These are phyloP conservation scores for Kurtzmaniella quercitrusa DNA, from an alignment of 1,139 yeast species.

Conservation along the genomic window DNA sequence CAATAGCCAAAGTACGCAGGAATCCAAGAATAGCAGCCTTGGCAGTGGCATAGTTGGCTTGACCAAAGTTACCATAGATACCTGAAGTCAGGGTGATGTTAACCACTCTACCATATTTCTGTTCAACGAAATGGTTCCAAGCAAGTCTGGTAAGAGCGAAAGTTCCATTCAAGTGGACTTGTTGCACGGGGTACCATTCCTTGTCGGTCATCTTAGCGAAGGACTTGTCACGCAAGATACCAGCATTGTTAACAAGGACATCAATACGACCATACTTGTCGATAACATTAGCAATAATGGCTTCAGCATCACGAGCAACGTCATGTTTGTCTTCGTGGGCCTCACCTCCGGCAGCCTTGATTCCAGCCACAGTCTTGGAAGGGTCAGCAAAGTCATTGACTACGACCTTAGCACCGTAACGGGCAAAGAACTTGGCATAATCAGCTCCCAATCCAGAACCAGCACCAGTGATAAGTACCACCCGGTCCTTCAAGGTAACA, in stretches of 20 bases:
- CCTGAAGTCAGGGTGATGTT: slow-evolving; percentile 96
- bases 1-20: slow-evolving; percentile 81
- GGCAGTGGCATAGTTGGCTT: slow-evolving; percentile 93
- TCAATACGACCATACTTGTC: slow-evolving; percentile 81
- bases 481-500: slow-evolving; percentile 69
- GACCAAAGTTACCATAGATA: slow-evolving; percentile 96
- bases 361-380: slow-evolving; percentile 68
- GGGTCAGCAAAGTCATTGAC: slow-evolving; percentile 89
- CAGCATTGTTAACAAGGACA: slow-evolving; percentile 87
- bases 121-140: slow-evolving; percentile 83
- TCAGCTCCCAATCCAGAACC: slow-evolving; percentile 94
- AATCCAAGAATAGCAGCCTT: slow-evolving; percentile 87
- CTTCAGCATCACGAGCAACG: slow-evolving; percentile 73
- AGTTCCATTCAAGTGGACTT: slow-evolving; percentile 82
- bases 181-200: slow-evolving; percentile 79
- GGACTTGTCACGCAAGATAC: slow-evolving; percentile 87
- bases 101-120: slow-evolving; percentile 76
- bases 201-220: slow-evolving; percentile 78
- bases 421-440: slow-evolving; percentile 81
- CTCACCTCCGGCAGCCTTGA: slow-evolving; percentile 68
- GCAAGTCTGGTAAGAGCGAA: slow-evolving; percentile 82
- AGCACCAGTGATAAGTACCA: slow-evolving; percentile 91
- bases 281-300: slow-evolving; percentile 75
- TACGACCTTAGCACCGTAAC: slow-evolving; percentile 92
- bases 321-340: slow-evolving; percentile 85